phyloP scores from a whole-genome alignment of 805 yeast species.

The Phaffomyces thermotolerans region DNA sequence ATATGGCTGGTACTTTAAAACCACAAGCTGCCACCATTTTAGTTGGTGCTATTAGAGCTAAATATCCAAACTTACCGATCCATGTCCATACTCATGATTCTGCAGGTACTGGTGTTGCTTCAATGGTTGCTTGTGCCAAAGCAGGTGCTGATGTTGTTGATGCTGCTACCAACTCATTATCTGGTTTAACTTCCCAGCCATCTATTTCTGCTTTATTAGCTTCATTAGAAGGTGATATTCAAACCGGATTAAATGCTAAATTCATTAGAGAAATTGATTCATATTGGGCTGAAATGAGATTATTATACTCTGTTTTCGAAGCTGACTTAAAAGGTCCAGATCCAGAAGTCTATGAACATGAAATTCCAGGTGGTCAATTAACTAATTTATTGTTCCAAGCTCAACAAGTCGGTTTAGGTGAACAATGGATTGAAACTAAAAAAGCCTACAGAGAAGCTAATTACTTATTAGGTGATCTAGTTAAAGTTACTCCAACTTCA shows the following conservation, averaged over 20 bases:
- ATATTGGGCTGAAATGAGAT: constrained; percentile 99
- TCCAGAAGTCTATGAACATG: constrained; percentile 97
- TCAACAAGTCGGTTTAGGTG: constrained; percentile 95
- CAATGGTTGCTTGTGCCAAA: constrained; percentile 87
- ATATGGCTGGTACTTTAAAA: constrained; percentile 99
- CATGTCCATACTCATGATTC: constrained; percentile 99
- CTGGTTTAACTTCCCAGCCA: constrained; percentile 98
- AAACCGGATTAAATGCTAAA: constrained; percentile 61
- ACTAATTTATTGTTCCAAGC: constrained; percentile 98
- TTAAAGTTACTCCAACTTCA: constrained; percentile 98
- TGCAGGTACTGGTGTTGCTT: constrained; percentile 98
- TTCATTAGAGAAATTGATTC: constrained; percentile 79
- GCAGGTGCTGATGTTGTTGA: constrained; percentile 99
- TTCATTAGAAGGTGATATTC: constrained; percentile 79
- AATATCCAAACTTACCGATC: constrained; percentile 90
- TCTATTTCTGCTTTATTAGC: constrained; percentile 90
- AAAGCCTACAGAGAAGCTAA: constrained; percentile 91
- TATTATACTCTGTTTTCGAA: constrained; percentile 92
- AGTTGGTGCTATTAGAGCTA: constrained; percentile 72
- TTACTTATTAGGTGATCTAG: constrained; percentile 87
- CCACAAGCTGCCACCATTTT: constrained; percentile 86
- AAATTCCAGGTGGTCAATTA: constrained; percentile 99
- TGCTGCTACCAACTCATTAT: constrained; percentile 94
- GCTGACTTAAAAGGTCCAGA: constrained; percentile 99
- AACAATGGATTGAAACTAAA: constrained; percentile 95